phyloP scores from a whole-genome alignment of 768 basidiomycete genomes.

The Podaxis sp. region DNA sequence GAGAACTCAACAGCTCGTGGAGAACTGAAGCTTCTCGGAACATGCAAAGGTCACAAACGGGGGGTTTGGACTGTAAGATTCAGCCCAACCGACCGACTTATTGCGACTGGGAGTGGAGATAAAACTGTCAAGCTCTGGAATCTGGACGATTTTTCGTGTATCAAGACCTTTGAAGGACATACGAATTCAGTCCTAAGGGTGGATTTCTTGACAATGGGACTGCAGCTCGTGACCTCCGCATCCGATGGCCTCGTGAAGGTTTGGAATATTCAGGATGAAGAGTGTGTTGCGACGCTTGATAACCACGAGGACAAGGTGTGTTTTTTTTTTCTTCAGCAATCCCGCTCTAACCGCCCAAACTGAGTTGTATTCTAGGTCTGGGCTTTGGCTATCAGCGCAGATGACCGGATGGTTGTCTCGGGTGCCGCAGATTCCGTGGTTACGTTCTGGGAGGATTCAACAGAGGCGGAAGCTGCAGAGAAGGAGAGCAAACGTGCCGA shows the following conservation, averaged over 20 bases:
- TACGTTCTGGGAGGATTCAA: slow-evolving; percentile 96
- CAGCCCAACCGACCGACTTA: slow-evolving; percentile 70
- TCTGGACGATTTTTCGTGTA: slow-evolving; percentile 87
- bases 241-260: slow-evolving; percentile 95
- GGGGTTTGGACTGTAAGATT: slow-evolving; percentile 96
- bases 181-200: slow-evolving; percentile 94
- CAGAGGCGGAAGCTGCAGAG: slow-evolving; percentile 75
- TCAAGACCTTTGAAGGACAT: slow-evolving; percentile 97
- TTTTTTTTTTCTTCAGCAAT: slow-evolving; percentile 17
- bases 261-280: slow-evolving; percentile 89
- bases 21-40: slow-evolving; percentile 72
- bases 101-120: slow-evolving; percentile 95
- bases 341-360: not conserved
- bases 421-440: slow-evolving; percentile 95
- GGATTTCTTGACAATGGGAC: slow-evolving; percentile 79
- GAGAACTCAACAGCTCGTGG: slow-evolving; percentile 48
- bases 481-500: slow-evolving; percentile 70
- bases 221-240: slow-evolving; percentile 85
- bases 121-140: slow-evolving; percentile 94
- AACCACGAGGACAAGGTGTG: slow-evolving; percentile 95
- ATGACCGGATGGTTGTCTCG: slow-evolving; percentile 84
- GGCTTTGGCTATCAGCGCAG: slow-evolving; percentile 81
- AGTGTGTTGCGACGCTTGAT: slow-evolving; percentile 85
- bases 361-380: slow-evolving; percentile 65
- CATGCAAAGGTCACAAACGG: slow-evolving; percentile 93